Base-by-base conservation (phyloP, 345 rosid species). In the Euphorbia lathyris region DNA sequence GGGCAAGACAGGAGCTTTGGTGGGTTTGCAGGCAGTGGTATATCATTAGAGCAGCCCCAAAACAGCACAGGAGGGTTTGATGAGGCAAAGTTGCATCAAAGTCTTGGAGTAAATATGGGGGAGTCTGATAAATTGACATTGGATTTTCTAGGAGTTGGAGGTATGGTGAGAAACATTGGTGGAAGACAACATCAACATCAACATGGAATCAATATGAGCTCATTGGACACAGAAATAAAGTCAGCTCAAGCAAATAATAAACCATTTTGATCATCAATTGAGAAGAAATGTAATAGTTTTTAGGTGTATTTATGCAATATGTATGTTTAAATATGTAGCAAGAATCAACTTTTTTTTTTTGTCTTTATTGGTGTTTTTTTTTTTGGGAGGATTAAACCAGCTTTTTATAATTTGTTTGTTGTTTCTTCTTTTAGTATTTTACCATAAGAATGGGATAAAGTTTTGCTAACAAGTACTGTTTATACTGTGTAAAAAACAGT, bases 211-310 rank as follows among this genome's bases (percentile, higher is more conserved):
- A 73, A 40, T 50, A 58, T 76, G 19, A 70, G 81, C 60, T 36
- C 77, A 9, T 56, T 76, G 62, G 78, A 76, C 20, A 64, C 73
- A 16, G 80, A 73, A 58, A 45, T 65, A 45, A 72, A 82, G 71
- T 70, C 79, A 40, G 67, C 52, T 19, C 75, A 73, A 36, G 51
- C 64, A 22, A 66, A 47, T 67, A 77, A 75, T 7, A 11, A 43
- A 64, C 74, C 69, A 13, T 72, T 73, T 63, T 79, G 80, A n/a
- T n/a, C n/a, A n/a, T n/a, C n/a, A 56, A 68, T 60, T 29, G 32
- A 26, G 43, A 58, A 57, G 11, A 17, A 68, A 26, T 17, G 65
- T 20, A 59, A 58, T 69, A n/a, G n/a, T 34, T 34, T 34, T 29
- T 69, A 69, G 72, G 65, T 69, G 4, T 58, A 40, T 68, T 17